Base-by-base conservation (phyloP, 495 filamentous ascomycete species). In the Podospora comata region DNA sequence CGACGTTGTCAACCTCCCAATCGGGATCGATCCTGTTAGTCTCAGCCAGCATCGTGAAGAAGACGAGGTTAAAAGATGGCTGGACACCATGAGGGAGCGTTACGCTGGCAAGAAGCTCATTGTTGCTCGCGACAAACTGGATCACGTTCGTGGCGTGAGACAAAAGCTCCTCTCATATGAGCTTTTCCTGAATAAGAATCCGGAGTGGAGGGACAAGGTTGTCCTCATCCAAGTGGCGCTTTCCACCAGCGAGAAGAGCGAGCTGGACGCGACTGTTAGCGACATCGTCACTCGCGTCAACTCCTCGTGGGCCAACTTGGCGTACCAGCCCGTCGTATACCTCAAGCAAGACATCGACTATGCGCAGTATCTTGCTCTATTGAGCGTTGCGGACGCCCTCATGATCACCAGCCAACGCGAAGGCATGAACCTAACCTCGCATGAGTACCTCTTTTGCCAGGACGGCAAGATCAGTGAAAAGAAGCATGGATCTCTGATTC, bases 221-320 rank as follows among this genome's bases (percentile, higher is more conserved):
- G 91, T 97, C 15, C 82, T 97, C 65, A 93, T 97, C 69, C 94
- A 97, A 79, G 94, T 97, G 59, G 93, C 93, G 5, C 89, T 93
- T 4, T 96, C 93, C 7, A 91, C 91, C 0, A 92, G 90, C 34
- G 92, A 96, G 75, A 90, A 94, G 76, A 86, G 87, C 32, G 93
- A 96, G 73, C 86, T 96, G 15, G 91, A 94, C 69, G 90, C 90
- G 6, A 92, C 90, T 2, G 90, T 97, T 16, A 92, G 91, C 7
- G 92, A 96, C 69, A 97, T 97, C 74, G 92, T 95, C 60, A 96
- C 92, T 61, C 87, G 94, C 34, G 94, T 97, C 71, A 96, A 97
- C 75, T 93, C 92, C 7, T 85, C 86, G 2, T 91, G 93, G 82
- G 91, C 93, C 0, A 96, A 91, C 32, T 84, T 97, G 28, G 90